Base-by-base conservation (phyloP, 345 rosid genomes). In the Bruguiera sexangula region DNA sequence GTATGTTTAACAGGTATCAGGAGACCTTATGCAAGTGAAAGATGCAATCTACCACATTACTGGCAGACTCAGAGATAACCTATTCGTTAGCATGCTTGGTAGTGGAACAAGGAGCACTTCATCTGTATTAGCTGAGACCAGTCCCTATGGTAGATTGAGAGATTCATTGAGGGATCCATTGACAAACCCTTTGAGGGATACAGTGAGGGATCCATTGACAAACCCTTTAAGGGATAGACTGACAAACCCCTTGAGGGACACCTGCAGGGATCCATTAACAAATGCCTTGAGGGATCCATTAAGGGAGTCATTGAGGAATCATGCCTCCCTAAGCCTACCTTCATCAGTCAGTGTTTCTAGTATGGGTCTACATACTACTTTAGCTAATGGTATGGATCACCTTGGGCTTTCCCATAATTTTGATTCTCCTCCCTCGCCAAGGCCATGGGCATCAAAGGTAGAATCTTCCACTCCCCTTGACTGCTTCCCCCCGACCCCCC, bases 1-100 rank as follows among this genome's bases (percentile, higher is more conserved):
- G 29, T 69, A 37, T 74, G 32, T 68, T 81, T 76, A 71, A 83
- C 79, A 93, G 98, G 84, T 93, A 78, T 79, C 89, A 32, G 98
- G 97, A 71, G 96, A 85, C 67, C 80, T 88, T 63, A 59, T 76
- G 53, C 87, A 80, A 21, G 97, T 91, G 64, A 86, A 88, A 78
- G 90, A 89, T 76, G 95, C 98, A 29, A 72, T 94, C 55, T 89
- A 78, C 84, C 88, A 85, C 67, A 73, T 91, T 73, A 89, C 96
- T 56, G 85, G 96, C 76, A 85, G 89, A 78, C 82, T 91, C 59
- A 87, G 97, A 65, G 90, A 88, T 71, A 82, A 88, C 81, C 73
- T 86, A 63, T 85, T 86, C 70, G 76, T 90, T 29, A 78, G 82
- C 78, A 52, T 76, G 22, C 52, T 54, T 52, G 79, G 77, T 65